phyloP scores from a whole-genome alignment of 2,329 filamentous ascomycete genomes.

The Stagonosporopsis rhizophila region DNA sequence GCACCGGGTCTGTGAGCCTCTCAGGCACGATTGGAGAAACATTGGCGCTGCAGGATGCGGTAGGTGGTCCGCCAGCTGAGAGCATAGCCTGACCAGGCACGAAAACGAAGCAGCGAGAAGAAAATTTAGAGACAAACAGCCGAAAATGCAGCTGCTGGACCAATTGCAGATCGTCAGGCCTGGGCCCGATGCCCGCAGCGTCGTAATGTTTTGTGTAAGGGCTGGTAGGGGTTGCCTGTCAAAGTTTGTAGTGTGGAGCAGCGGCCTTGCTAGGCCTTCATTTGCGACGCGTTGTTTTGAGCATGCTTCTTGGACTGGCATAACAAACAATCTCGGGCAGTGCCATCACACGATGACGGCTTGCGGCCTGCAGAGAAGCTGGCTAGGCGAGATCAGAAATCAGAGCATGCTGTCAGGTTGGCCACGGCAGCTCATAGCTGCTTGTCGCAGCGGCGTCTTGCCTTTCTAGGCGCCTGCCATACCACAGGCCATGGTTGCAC shows the following conservation, averaged over 20 bases:
- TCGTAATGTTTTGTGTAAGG: constrained; percentile 26
- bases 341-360: constrained; percentile 14
- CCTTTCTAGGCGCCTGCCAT: constrained; percentile 9
- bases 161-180: constrained; percentile 30
- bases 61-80: constrained; percentile 29
- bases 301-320: constrained; percentile 31
- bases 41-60: constrained; percentile 37
- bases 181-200: constrained; percentile 22
- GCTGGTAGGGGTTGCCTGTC: constrained; percentile 37
- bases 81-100: constrained; percentile 22
- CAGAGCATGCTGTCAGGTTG: constrained; percentile 12
- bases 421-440: constrained; percentile 10
- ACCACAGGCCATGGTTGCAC: constrained; percentile 35
- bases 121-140: constrained; percentile 16
- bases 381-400: neutral
- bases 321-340: constrained; percentile 31
- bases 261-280: constrained; percentile 38
- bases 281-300: constrained; percentile 50
- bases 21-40: constrained; percentile 29
- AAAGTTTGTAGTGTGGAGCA: constrained; percentile 33
- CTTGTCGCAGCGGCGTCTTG: neutral
- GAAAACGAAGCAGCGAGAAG: constrained; percentile 23
- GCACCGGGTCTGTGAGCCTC: constrained; percentile 21
- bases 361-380: constrained; percentile 8
- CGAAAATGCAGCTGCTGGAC: constrained; percentile 17